These are phyloP conservation scores for Hypoxylon rubiginosum DNA, from an alignment of 2,329 filamentous ascomycete genomes.

Conservation along the genomic window DNA sequence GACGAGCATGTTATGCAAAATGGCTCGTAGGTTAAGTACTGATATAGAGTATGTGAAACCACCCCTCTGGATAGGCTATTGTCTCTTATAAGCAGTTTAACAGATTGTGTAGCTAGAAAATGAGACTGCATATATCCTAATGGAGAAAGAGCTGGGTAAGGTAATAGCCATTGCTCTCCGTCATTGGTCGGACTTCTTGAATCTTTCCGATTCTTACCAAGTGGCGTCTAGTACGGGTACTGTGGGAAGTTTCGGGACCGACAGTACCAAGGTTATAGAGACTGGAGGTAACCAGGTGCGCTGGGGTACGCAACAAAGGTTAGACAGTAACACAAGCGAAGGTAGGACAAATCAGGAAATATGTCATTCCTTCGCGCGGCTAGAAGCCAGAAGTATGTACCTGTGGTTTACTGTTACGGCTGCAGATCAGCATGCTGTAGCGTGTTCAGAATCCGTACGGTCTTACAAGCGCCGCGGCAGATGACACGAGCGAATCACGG, in stretches of 20 bases:
- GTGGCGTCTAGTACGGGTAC: conserved; percentile 1
- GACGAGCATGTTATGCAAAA: conserved; percentile 19
- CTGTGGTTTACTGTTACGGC: conserved; percentile 12
- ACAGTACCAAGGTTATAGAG: conserved; percentile 4
- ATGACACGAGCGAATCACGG: conserved; percentile 17
- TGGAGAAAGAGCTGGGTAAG: conserved; percentile 1
- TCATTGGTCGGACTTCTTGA: conserved; percentile 3
- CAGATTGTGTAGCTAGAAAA: neutral
- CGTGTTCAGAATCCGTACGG: conserved; percentile 2
- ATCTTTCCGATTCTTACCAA: conserved; percentile 10
- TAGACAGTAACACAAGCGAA: conserved; percentile 28
- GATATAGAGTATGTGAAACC: conserved; percentile 1
- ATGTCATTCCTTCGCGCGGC: conserved; percentile 25
- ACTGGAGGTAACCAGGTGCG: conserved; percentile 3
- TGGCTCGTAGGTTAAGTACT: neutral
- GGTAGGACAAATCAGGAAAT: conserved; percentile 31
- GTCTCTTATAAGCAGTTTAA: neutral
- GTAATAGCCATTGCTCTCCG: neutral
- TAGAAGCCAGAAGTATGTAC: conserved; percentile 24
- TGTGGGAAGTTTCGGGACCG: conserved; percentile 16
- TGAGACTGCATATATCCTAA: neutral
- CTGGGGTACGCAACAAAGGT: neutral
- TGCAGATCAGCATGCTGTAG: conserved; percentile 24
- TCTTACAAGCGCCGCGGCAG: conserved; percentile 30
- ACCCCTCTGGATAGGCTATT: neutral